Base-by-base conservation (phyloP, 192 early-diverging fungal species). In the Coemansia sp. region DNA sequence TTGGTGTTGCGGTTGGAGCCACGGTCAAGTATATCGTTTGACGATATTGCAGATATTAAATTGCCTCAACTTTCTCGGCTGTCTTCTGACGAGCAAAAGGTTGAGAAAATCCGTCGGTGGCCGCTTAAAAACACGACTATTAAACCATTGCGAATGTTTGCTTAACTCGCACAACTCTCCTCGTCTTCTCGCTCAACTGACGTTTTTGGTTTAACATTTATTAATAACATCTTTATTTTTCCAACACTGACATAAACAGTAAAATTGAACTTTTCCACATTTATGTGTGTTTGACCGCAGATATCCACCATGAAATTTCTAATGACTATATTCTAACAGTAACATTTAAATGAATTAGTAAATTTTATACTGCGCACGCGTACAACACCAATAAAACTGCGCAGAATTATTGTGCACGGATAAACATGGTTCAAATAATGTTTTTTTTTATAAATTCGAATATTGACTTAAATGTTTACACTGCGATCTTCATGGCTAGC, bases 401-500 rank as follows among this genome's bases (percentile, higher is more conserved):
- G 4, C 1, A 25, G 25, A 26, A n/a, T n/a, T 34, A 34, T 8
- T 6, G 31, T 7, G 31, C 6, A 34, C 31, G 6, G 31, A n/a
- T 7, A 6, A 34, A 34, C 8, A 34, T 34, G 31, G 8, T 34
- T 34, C 31, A 34, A 34, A 34, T 8, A 7, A 8, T 34, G 31
- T 34, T 34, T 34, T 34, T 34, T 34, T 34, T 34, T 34, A 34
- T 9, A 34, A 8, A 34, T 34, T 34, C 31, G 8, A 34, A 8
- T 34, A 34, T 1, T 34, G 31, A 1, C 31, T 59, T 62, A 79
- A 23, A 79, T 79, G 54, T 74, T 68, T 26, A 79, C 77, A 34
- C 57, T 74, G 57, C 77, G 77, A n/a, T 71, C 64, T 54, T 71
- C 38, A 61, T 70, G 71, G 53, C 62, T 60, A 17, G 77, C 71